A percentile compares a stretch with the other conserved stretches of the same genome.
Evolutionary conservation across 208 protist genomes (phyloP).

Genomic region (Phytomonas sp.): DNA sequence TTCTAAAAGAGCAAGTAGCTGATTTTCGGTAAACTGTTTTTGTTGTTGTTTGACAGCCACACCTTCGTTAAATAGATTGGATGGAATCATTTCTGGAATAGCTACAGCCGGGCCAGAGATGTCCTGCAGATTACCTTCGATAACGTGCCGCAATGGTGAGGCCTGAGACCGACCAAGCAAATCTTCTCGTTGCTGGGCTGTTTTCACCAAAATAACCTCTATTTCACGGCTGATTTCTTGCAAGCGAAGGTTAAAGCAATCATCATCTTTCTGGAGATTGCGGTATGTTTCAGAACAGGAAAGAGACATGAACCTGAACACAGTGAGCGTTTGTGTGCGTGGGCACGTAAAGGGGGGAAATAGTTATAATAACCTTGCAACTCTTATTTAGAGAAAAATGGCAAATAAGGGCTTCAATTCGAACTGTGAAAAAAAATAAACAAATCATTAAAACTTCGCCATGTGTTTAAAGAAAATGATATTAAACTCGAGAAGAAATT

Average conservation of each 20-base stretch:
- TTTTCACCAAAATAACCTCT: neutral
- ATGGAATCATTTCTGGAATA: neutral
- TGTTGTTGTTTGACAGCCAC: neutral
- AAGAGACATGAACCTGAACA: neutral
- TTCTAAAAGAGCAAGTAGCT: neutral
- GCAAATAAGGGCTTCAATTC: constrained; percentile 8
- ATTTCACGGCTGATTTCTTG: neutral
- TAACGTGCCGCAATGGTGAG: neutral
- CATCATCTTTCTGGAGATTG: neutral
- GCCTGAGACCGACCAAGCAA: neutral
- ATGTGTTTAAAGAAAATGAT: neutral
- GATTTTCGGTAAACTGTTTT: neutral
- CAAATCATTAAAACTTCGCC: neutral
- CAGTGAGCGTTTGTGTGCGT: neutral
- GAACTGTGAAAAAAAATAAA: constrained; percentile 5
- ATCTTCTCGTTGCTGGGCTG: neutral
- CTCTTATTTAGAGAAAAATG: constrained; percentile 1
- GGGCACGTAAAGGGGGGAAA: neutral
- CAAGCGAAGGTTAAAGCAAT: neutral
- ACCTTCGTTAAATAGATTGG: neutral
- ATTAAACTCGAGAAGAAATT: neutral
- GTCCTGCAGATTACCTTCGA: neutral
- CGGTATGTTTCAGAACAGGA: neutral
- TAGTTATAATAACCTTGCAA: neutral
- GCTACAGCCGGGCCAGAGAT: neutral